These are phyloP conservation scores for Ogataea hybrid DNA, from an alignment of 1,139 yeast genomes.

Conservation along the genomic window DNA sequence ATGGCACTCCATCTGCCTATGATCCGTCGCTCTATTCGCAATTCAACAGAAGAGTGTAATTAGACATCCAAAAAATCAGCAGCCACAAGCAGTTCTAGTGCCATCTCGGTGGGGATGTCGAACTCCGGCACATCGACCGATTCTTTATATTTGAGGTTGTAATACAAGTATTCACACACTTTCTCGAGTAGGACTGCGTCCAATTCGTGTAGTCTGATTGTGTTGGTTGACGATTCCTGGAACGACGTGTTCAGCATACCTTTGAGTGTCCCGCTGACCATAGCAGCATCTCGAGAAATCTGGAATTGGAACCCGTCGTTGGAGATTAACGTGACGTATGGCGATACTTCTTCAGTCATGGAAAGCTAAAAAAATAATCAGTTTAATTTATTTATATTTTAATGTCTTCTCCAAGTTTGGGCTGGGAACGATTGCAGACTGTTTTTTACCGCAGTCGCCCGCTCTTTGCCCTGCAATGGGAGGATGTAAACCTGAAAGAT, in stretches of 20 bases:
- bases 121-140: constrained; percentile 74
- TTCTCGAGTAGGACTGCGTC: constrained; percentile 74
- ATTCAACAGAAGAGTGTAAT: constrained; percentile 25
- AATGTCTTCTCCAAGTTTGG: constrained; percentile 30
- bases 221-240: constrained; percentile 38
- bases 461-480: constrained; percentile 32
- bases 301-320: constrained; percentile 68
- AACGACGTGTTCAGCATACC: constrained; percentile 54
- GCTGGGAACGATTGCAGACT: constrained; percentile 65
- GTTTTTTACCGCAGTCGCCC: constrained; percentile 51
- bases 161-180: constrained; percentile 82
- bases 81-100: constrained; percentile 84
- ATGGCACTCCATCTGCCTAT: constrained; percentile 45
- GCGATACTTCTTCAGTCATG: constrained; percentile 25
- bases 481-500: constrained; percentile 27
- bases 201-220: constrained; percentile 49
- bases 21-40: constrained; percentile 43
- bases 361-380: neutral
- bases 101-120: constrained; percentile 90
- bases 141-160: constrained; percentile 67
- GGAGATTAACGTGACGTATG: constrained; percentile 69
- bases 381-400: neutral
- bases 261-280: constrained; percentile 76
- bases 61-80: constrained; percentile 80
- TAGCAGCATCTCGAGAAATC: constrained; percentile 74